These are phyloP conservation scores for Phytophthora podocarpi DNA, from an alignment of 352 stramenopile genomes.

Conservation along the genomic window DNA sequence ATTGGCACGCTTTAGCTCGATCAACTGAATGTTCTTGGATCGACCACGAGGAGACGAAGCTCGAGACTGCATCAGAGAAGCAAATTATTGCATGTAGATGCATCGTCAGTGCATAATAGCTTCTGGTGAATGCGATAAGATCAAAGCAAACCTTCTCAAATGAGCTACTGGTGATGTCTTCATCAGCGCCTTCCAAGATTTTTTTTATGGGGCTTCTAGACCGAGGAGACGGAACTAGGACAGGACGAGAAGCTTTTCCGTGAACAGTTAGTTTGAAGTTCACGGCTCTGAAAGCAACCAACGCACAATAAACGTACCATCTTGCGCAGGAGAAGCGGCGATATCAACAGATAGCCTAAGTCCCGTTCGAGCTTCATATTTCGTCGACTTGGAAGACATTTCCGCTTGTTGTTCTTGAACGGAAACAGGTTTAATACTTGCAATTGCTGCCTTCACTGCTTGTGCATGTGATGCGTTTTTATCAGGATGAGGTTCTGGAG, in stretches of 20 bases:
- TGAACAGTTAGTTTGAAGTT: slow-evolving; percentile 1
- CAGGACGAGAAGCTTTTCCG: slow-evolving; percentile 47
- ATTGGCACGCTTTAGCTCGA: slow-evolving; percentile 82
- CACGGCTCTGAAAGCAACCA: neutral
- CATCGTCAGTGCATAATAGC: neutral
- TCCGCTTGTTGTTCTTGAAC: neutral
- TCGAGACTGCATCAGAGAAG: slow-evolving; percentile 43
- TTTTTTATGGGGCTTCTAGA: slow-evolving; percentile 40
- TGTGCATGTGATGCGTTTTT: neutral
- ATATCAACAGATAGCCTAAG: slow-evolving; percentile 62
- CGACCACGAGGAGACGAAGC: slow-evolving; percentile 73
- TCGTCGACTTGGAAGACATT: slow-evolving; percentile 26
- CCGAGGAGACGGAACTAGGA: slow-evolving; percentile 60
- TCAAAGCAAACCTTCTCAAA: slow-evolving; percentile 66
- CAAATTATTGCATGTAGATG: too few species aligned
- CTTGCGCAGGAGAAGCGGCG: slow-evolving; percentile 37
- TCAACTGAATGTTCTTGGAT: slow-evolving; percentile 75
- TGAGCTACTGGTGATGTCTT: slow-evolving; percentile 23
- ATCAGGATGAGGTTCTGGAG: neutral
- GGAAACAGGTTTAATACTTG: neutral
- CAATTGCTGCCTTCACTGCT: neutral
- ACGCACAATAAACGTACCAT: slow-evolving; percentile 38
- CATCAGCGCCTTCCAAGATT: slow-evolving; percentile 19
- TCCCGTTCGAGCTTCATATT: slow-evolving; percentile 57
- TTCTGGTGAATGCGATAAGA: neutral